Conservation (phyloP, 352 stramenopile genomes). For the Phytophthora megakarya region DNA sequence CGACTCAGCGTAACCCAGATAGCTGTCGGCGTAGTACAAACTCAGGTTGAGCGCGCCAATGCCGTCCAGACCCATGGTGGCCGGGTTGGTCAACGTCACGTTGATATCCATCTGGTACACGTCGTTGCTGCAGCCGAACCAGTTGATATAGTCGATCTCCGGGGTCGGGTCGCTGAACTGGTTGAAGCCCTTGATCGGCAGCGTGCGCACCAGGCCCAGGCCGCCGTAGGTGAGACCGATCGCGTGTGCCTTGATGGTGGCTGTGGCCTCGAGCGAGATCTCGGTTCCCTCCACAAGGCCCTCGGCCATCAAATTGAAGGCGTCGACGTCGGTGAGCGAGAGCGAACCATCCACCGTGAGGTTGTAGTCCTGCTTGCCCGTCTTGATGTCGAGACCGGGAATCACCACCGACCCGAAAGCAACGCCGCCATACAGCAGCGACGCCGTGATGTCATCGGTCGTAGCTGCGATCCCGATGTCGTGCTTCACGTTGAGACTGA, state of each 20-base stretch:
- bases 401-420: conserved; percentile 55
- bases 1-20: conserved; percentile 67
- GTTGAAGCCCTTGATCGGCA: conserved; percentile 55
- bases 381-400: conserved; percentile 57
- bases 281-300: conserved; percentile 41
- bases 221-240: conserved; percentile 57
- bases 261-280: conserved; percentile 44
- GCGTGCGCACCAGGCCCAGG: conserved; percentile 49
- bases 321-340: conserved; percentile 42
- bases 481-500: conserved; percentile 62
- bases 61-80: conserved; percentile 54
- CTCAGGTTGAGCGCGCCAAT: conserved; percentile 73
- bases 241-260: conserved; percentile 49
- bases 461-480: conserved; percentile 43
- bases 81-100: conserved; percentile 57
- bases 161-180: conserved; percentile 56
- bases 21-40: conserved; percentile 65
- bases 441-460: conserved; percentile 59
- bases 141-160: conserved; percentile 61
- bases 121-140: conserved; percentile 46
- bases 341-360: conserved; percentile 45
- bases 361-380: conserved; percentile 56
- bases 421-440: conserved; percentile 47
- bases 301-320: conserved; percentile 52
- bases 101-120: conserved; percentile 66